Base-by-base conservation (phyloP, 805 yeast genomes). In the Saccharomycopsis oosterbeekiorum region DNA sequence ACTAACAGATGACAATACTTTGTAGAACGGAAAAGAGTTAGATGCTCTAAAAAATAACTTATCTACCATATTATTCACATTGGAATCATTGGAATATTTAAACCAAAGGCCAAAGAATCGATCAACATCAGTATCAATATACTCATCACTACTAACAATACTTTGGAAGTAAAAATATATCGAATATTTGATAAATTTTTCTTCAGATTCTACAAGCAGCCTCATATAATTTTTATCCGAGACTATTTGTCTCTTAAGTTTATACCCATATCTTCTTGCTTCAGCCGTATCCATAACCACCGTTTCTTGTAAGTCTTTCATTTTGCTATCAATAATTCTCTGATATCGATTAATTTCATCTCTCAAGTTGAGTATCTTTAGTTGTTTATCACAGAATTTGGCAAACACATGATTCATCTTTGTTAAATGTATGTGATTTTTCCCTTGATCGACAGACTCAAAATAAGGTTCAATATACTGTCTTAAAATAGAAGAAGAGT, bases 31-130 rank as follows among this genome's bases (percentile, higher is more conserved):
- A 14, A 80, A 76, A 0, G 96, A 87, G 19, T 89, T 71, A 0
- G 58, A 56, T 29, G 21, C 19, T 15, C 41, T 43, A 4, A 68
- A 58, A 1, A 86, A 67, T 4, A 74, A 72, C 1, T 69, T 66
- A 14, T 67, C 67, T 10, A 88, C 74, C 9, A 72, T 66, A 2
- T 60, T 63, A 64, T 82, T 85, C 4, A 87, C 73, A 0, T 68
- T 70, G 1, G 71, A 78, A 40, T 76, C 76, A 5, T 70, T 69
- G 1, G 84, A 77, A 65, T 83, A 79, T 63, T 85, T 88, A 47
- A 93, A 76, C 96, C 97, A 93, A 11, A 93, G 70, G 0, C 92
- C 87, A 70, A 92, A 86, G 64, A 92, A 86, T 60, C 88, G 81
- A 68, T 89, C 96, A 36, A 86, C 74, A 58, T 82, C 86, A 62